Percentiles rank a stretch among this genome's conserved stretches.
phyloP scores from a whole-genome alignment of 441 rosid species.

The Theobroma grandiflorum region DNA sequence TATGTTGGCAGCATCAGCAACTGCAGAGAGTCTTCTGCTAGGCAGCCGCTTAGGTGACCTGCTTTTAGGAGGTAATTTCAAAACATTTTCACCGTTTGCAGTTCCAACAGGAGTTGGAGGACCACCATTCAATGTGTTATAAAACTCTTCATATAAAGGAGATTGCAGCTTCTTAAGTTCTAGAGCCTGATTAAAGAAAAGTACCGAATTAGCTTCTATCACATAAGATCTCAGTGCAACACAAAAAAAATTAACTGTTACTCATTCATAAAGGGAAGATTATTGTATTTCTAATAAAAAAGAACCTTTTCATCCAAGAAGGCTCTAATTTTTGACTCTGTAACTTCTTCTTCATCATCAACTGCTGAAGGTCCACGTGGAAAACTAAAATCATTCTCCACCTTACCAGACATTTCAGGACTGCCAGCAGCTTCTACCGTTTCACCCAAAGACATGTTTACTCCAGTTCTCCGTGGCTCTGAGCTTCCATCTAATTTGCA shows the following conservation, averaged over 20 bases:
- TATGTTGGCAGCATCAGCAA: conserved; percentile 46
- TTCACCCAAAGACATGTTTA: conserved; percentile 48
- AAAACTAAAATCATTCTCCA: conserved; percentile 53
- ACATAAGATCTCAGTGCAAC: neutral
- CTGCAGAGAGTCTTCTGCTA: conserved; percentile 80
- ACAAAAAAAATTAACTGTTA: conserved; percentile 1
- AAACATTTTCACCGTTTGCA: conserved; percentile 42
- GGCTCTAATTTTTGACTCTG: conserved; percentile 73
- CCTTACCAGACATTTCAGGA: conserved; percentile 46
- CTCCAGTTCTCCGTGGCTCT: conserved; percentile 46
- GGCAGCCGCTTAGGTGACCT: conserved; percentile 79
- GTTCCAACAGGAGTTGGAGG: conserved; percentile 46
- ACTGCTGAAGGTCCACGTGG: conserved; percentile 46
- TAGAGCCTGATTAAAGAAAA: conserved; percentile 58
- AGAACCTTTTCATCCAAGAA: conserved; percentile 79
- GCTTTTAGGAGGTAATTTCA: conserved; percentile 68
- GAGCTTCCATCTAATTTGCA: conserved; percentile 57
- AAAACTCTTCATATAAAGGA: conserved; percentile 74
- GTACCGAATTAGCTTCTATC: conserved; percentile 13
- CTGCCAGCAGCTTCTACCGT: conserved; percentile 40
- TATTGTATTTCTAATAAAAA: neutral
- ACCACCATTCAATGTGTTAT: conserved; percentile 57
- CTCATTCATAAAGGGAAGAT: conserved; percentile 1
- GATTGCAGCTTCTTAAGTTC: conserved; percentile 70
- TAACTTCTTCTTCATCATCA: conserved; percentile 71